Conservation (phyloP, 495 filamentous ascomycete species). For the Wilcoxina mikolae region DNA sequence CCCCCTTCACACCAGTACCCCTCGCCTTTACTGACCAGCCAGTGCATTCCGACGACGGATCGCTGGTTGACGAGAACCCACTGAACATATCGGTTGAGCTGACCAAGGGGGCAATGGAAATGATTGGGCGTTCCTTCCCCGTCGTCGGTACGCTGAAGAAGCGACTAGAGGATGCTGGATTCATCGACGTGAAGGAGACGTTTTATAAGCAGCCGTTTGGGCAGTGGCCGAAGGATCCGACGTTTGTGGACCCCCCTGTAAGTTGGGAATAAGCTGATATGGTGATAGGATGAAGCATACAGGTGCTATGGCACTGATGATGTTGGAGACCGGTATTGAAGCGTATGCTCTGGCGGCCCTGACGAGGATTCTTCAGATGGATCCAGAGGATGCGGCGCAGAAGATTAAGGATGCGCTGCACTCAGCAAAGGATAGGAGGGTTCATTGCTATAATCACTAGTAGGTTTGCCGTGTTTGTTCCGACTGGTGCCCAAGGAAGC, state of each 20-base stretch:
- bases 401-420: background rate
- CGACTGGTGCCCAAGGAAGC: background rate
- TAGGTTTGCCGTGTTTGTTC: background rate
- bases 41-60: background rate
- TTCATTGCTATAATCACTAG: background rate
- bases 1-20: slow-evolving; percentile 31
- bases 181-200: slow-evolving; percentile 32
- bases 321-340: background rate
- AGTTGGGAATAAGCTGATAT: too few relatives aligned
- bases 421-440: background rate
- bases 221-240: slow-evolving; percentile 38
- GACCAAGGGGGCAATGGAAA: background rate
- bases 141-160: background rate
- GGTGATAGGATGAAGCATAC: slow-evolving; percentile 38
- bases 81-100: background rate
- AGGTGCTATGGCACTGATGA: slow-evolving; percentile 16
- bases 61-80: background rate
- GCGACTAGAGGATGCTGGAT: background rate
- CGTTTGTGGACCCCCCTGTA: too few relatives aligned
- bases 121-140: background rate
- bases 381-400: background rate
- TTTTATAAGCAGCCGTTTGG: slow-evolving; percentile 29
- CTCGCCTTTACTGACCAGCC: background rate
- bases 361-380: background rate
- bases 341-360: background rate